Conservation (phyloP, 2,329 filamentous ascomycete genomes). For the Aureobasidium sp. region DNA sequence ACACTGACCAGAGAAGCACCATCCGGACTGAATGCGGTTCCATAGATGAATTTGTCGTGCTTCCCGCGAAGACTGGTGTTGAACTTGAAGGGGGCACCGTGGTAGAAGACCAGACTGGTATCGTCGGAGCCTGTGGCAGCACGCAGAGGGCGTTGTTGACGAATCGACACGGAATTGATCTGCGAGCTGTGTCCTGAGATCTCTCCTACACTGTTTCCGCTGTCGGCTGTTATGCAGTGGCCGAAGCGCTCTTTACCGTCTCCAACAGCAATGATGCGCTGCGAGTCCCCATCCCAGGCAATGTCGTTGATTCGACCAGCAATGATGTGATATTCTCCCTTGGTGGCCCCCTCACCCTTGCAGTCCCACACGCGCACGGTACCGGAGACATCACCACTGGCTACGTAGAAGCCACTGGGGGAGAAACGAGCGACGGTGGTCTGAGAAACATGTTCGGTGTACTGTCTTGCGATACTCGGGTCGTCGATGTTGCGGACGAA, state of each 20-base stretch:
- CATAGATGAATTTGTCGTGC: constrained; percentile 85
- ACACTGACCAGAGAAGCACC: constrained; percentile 76
- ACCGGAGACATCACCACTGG: constrained; percentile 80
- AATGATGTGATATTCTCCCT: constrained; percentile 91
- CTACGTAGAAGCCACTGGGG: constrained; percentile 89
- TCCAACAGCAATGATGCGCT: constrained; percentile 91
- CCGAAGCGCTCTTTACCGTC: constrained; percentile 91
- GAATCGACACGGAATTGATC: constrained; percentile 85
- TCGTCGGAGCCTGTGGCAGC: constrained; percentile 91
- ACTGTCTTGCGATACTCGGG: constrained; percentile 77
- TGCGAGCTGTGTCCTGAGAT: constrained; percentile 84
- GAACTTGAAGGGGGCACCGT: constrained; percentile 94
- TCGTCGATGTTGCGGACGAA: constrained; percentile 93
- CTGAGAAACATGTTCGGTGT: constrained; percentile 79
- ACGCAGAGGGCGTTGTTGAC: constrained; percentile 80
- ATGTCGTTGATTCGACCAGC: constrained; percentile 93
- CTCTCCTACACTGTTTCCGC: constrained; percentile 92
- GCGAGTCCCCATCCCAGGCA: constrained; percentile 94
- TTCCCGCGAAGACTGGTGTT: constrained; percentile 69
- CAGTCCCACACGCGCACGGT: constrained; percentile 87
- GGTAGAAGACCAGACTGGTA: constrained; percentile 81
- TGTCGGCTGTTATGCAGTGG: constrained; percentile 90
- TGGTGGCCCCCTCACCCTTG: constrained; percentile 77
- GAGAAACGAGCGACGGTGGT: constrained; percentile 93
- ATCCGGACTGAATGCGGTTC: constrained; percentile 82